Evolutionary conservation across 139 green algal species (phyloP), one percentile per base, ranked within the genome.

Genomic region (Coccomyxa sp.): DNA sequence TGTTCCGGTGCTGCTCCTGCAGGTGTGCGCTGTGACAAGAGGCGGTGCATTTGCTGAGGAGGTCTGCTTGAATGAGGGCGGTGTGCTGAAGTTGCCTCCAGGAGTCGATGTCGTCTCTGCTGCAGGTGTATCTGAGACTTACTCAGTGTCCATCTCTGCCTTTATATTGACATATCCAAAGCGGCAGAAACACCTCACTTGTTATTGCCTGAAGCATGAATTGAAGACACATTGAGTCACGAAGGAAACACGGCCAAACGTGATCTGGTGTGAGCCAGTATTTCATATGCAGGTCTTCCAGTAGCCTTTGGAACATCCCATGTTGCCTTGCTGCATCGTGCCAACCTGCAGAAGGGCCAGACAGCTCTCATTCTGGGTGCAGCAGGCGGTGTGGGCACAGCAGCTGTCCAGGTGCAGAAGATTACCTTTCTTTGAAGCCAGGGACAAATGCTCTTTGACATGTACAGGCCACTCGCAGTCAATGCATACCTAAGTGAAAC

Each of bases 221-320:
- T n/a, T n/a, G n/a, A n/a, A n/a, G n/a, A n/a, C n/a, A n/a, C n/a
- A n/a, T n/a, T n/a, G n/a, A n/a, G n/a, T n/a, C n/a, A n/a, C n/a
- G n/a, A n/a, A n/a, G n/a, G n/a, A n/a, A n/a, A n/a, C n/a, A n/a
- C n/a, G n/a, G n/a, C n/a, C n/a, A n/a, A n/a, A n/a, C n/a, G n/a
- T n/a, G n/a, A n/a, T n/a, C 18, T 64, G 50, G 27, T 64, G 50
- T 64, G 50, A 31, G 50, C 50, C 18, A 64, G 50, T 18, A 64
- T 22, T 64, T 18, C 50, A n/a, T 22, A 6, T 7, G 88, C 92
- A 31, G 91, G 88, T 0, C 84, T 98, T 34, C 92, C 93, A 7
- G 87, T 98, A 16, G 90, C 91, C 12, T 97, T 93, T 79, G 93
- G 94, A 37, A 98, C 94, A 16, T 88, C 94, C 40, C 92, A 95